Evolutionary conservation across 1,284 basidiomycete genomes (phyloP), one percentile per base, ranked within the genome.

Genomic region (Cutaneotrichosporon cavernicola): DNA sequence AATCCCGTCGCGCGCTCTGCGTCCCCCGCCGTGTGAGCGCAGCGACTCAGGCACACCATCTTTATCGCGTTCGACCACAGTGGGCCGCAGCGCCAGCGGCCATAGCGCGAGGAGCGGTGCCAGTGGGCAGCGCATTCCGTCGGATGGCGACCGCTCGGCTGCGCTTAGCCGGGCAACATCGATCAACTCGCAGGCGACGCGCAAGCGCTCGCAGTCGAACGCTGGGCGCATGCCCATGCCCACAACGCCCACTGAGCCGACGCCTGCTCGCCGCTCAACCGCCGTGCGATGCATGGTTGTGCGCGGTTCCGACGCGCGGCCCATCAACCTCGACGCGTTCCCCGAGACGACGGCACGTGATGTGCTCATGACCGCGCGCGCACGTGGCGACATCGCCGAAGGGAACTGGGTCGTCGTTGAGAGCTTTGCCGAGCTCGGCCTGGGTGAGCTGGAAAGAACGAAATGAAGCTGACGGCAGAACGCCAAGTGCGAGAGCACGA

Each of bases 401-500:
- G 65, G 65, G 50, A 69, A 66, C 53, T 80, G 79, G 76, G 76
- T 76, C 10, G 64, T 81, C 13, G 73, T 63, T 56, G 80, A 81
- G 66, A 53, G 73, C 2, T 80, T 79, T 63, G 74, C 73, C 11
- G 79, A 80, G 56, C 63, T 76, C 34, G 75, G 74, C 16, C 49
- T 66, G 49, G 51, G 51, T 53, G 30, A 31, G 51, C 18, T 18
- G 16, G 3, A n/a, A 16, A 5, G 18, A n/a, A 18, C 14, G 21
- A 3, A 4, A 30, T 18, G 1, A 8, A 31, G 30, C 51, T 53
- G 51, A 53, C 31, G 10, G 30, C 30, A 53, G 92, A 97, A 77
- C 89, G 93, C 4, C 92, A 92, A 11, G 83, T 96, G 55, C 83
- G 93, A 64, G 87, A 86, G 73, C 96, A 89, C 73, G 93, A 97